Evolutionary conservation across 2,329 filamentous ascomycete genomes (phyloP).

Genomic region (Hypoxylon sp.): DNA sequence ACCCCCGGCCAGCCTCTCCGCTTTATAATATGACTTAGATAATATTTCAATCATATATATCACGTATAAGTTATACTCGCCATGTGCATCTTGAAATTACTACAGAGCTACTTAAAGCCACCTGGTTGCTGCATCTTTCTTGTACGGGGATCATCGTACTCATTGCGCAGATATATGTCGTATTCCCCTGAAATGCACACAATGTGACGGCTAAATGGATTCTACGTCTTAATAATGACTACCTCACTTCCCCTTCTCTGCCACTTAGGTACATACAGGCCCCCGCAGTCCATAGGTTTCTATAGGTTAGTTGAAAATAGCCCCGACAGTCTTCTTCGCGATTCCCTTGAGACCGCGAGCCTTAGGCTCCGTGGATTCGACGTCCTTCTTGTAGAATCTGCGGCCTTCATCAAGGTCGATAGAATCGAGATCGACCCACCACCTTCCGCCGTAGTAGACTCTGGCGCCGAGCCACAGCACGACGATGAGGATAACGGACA

Average conservation of each 20-base stretch:
- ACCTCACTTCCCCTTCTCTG: background rate
- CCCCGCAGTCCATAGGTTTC: background rate
- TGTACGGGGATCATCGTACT: too few species aligned
- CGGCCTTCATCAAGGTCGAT: constrained; percentile 35
- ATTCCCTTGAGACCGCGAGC: constrained; percentile 19
- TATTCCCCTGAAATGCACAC: background rate
- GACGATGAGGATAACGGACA: constrained; percentile 53
- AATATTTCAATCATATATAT: too few species aligned
- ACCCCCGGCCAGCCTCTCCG: background rate
- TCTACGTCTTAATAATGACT: background rate
- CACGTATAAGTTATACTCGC: too few species aligned
- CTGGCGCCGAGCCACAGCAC: constrained; percentile 52
- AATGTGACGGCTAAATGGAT: background rate
- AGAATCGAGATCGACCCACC: constrained; percentile 43
- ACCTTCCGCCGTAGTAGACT: constrained; percentile 49
- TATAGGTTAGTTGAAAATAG: constrained; percentile 29
- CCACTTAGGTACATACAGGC: background rate
- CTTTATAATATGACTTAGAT: too few species aligned
- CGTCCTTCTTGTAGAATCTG: constrained; percentile 40
- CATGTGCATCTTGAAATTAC: too few species aligned
- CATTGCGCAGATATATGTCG: too few species aligned
- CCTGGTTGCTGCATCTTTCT: too few species aligned
- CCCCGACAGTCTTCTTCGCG: constrained; percentile 20
- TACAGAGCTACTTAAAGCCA: too few species aligned
- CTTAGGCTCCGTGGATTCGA: constrained; percentile 19